Conservation (phyloP, 169 alveolate species). For the Plasmodium malariae region DNA sequence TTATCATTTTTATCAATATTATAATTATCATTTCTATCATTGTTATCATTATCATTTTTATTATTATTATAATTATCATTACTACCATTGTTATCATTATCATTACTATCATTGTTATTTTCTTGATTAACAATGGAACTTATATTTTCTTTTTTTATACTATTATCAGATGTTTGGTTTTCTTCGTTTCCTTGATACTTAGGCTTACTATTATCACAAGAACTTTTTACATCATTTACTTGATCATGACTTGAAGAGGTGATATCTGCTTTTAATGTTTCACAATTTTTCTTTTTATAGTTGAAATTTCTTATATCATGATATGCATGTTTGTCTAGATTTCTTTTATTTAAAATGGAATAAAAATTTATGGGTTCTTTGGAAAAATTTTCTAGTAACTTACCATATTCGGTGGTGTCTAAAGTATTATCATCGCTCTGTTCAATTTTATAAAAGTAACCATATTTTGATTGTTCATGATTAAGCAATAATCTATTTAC, state of each 20-base stretch:
- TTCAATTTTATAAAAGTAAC: conserved; percentile 58
- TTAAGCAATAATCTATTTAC: conserved; percentile 58
- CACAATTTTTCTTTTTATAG: conserved; percentile 34
- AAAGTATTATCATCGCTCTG: conserved; percentile 61
- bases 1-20: no score
- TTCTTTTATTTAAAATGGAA: conserved; percentile 58
- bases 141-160: neutral
- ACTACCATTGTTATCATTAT: neutral
- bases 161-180: neutral
- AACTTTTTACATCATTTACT: conserved; percentile 18
- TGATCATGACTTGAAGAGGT: conserved; percentile 29
- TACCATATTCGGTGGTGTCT: conserved; percentile 73
- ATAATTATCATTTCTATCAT: no score
- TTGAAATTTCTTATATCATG: conserved; percentile 73
- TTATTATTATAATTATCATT: no score
- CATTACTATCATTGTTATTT: neutral
- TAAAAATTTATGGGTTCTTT: conserved; percentile 62
- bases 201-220: conserved; percentile 1
- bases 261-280: conserved; percentile 13
- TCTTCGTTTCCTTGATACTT: conserved; percentile 6
- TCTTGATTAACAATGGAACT: neutral
- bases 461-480: conserved; percentile 71
- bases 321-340: conserved; percentile 66
- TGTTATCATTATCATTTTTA: no score
- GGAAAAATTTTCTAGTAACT: conserved; percentile 63